These are phyloP conservation scores for Alternaria sp. DNA, from an alignment of 2,329 filamentous ascomycete species.

Conservation along the genomic window DNA sequence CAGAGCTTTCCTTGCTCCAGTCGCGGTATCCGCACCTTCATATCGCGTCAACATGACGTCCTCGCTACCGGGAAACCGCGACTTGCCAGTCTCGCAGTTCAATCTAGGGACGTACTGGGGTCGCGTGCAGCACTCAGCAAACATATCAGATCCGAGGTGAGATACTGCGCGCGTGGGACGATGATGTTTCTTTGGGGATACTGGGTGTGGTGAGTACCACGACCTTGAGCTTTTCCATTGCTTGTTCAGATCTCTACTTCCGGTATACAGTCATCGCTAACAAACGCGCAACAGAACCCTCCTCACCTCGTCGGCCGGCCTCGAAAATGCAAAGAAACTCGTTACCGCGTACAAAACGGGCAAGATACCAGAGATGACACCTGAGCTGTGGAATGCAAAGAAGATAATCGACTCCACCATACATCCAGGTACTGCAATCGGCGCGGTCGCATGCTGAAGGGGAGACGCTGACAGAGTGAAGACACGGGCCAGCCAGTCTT, in stretches of 20 bases:
- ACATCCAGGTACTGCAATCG: constrained; percentile 75
- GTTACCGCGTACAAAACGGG: constrained; percentile 88
- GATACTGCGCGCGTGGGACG: constrained; percentile 46
- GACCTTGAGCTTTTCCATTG: constrained; percentile 26
- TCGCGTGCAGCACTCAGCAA: constrained; percentile 84
- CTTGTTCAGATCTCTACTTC: constrained; percentile 9
- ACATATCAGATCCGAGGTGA: constrained; percentile 95
- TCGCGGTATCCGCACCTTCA: too few relatives aligned
- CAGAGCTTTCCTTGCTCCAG: too few relatives aligned
- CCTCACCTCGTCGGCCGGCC: constrained; percentile 75
- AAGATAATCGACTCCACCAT: constrained; percentile 96
- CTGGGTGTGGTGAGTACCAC: constrained; percentile 49
- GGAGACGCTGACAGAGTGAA: constrained; percentile 46
- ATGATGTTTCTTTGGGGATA: constrained; percentile 13
- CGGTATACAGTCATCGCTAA: too few relatives aligned
- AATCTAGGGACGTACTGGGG: constrained; percentile 95
- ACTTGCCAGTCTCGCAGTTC: constrained; percentile 90
- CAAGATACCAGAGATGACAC: constrained; percentile 78
- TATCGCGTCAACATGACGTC: constrained; percentile 58
- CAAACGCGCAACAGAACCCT: constrained; percentile 69
- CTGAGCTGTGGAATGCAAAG: constrained; percentile 92
- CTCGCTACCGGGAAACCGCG: constrained; percentile 70
- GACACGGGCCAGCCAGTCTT: constrained; percentile 93
- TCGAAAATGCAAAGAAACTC: constrained; percentile 84
- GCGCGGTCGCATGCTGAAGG: background rate